A percentile compares a stretch with the other conserved stretches of the same genome.
These are phyloP conservation scores for Vanrija pseudolonga DNA, from an alignment of 1,284 basidiomycete species.

Conservation along the genomic window DNA sequence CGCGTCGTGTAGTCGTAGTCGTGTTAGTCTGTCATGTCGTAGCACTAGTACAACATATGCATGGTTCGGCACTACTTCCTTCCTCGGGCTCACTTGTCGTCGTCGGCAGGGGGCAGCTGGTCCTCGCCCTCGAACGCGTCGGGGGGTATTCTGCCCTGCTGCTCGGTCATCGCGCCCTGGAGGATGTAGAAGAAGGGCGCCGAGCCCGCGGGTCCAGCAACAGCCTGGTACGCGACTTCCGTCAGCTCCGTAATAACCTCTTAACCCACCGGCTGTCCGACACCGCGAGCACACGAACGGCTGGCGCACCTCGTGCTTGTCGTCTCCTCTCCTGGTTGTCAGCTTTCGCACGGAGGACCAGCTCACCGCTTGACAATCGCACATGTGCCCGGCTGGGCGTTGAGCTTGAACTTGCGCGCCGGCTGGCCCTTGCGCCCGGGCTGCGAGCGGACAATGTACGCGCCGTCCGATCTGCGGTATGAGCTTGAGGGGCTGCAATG, in stretches of 20 bases:
- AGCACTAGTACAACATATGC: no score
- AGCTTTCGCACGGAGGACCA: slow-evolving; percentile 10
- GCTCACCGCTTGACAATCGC: slow-evolving; percentile 40
- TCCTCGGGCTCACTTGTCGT: neutral
- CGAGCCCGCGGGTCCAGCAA: slow-evolving; percentile 37
- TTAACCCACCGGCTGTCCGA: slow-evolving; percentile 38
- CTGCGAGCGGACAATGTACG: slow-evolving; percentile 43
- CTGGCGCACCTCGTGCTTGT: slow-evolving; percentile 38
- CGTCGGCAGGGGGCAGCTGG: slow-evolving; percentile 3
- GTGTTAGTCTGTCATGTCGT: neutral
- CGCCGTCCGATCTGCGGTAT: slow-evolving; percentile 38
- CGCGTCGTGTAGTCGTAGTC: neutral
- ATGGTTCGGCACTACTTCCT: no score
- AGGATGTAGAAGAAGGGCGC: slow-evolving; percentile 46
- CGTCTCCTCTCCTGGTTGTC: slow-evolving; percentile 5
- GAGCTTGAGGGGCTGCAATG: neutral
- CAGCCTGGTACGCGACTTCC: slow-evolving; percentile 46
- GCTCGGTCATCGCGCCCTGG: slow-evolving; percentile 46
- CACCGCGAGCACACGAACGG: slow-evolving; percentile 44
- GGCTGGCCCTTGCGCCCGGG: slow-evolving; percentile 21
- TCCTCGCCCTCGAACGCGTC: slow-evolving; percentile 50
- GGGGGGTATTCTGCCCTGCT: slow-evolving; percentile 47
- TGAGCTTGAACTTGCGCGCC: slow-evolving; percentile 50
- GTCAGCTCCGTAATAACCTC: neutral
- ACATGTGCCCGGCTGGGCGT: slow-evolving; percentile 37